Conservation (phyloP, 306 rosid species). For the Betula pendula region DNA sequence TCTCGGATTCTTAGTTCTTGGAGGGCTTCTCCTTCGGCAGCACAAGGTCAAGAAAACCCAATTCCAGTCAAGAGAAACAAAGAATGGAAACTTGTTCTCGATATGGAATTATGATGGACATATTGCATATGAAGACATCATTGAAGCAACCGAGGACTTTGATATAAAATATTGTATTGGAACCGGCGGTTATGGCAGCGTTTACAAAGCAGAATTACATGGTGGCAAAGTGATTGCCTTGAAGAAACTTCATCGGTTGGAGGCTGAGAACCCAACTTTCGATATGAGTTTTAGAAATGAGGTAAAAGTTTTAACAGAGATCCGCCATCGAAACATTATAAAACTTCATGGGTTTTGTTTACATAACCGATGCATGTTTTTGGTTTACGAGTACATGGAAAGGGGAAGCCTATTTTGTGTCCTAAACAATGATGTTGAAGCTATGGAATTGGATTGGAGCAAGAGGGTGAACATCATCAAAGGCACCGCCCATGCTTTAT, state of each 20-base stretch:
- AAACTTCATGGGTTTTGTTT: conserved; percentile 25
- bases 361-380: conserved; percentile 23
- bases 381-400: conserved; percentile 29
- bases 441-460: conserved; percentile 17
- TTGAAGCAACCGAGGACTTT: background rate
- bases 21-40: background rate
- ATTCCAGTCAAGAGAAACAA: background rate
- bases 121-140: background rate
- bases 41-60: background rate
- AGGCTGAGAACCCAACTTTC: background rate
- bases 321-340: conserved; percentile 8
- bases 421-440: conserved; percentile 3
- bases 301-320: conserved; percentile 12
- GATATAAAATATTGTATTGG: conserved; percentile 12
- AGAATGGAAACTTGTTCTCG: background rate
- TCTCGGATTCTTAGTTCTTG: background rate
- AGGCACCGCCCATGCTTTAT: conserved; percentile 12
- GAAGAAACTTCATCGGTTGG: conserved; percentile 22
- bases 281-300: conserved; percentile 17
- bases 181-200: conserved; percentile 2
- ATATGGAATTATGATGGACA: background rate
- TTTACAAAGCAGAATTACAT: conserved; percentile 13
- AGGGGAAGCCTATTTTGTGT: conserved; percentile 14
- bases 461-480: conserved; percentile 15
- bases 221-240: conserved; percentile 19